Evolutionary conservation across 2,329 filamentous ascomycete genomes (phyloP), one percentile per base, ranked within the genome.

Genomic region (Teratosphaeria epicoccoides): DNA sequence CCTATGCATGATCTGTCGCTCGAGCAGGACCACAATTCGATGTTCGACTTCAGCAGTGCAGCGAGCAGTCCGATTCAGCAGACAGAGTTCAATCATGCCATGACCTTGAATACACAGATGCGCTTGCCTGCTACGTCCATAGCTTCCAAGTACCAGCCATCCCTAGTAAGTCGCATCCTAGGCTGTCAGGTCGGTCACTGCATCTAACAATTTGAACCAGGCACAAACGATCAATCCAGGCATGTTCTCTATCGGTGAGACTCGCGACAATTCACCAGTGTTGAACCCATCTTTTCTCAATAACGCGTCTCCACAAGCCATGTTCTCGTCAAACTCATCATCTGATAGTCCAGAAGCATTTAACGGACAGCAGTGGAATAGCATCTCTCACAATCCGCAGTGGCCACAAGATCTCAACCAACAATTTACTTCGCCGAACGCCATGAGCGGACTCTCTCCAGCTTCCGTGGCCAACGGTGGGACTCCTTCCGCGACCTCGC

Each of bases 1-100:
- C 64, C 61, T 12, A 64, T 65, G 61, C 59, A 65, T 55, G 62
- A 64, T 33, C 60, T 65, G 46, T 65, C 61, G 11, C 46, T 68
- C 45, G 65, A 69, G 29, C 59, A 63, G 40, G 66, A 72, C 49
- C 73, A 77, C 70, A 70, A 75, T 49, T 68, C 70, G 45, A 68
- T 73, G 46, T 80, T 82, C 58, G 76, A 81, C 57, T 82, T 83
- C 61, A 75, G 77, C 14, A 80, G 78, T 58, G 76, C 76, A 7
- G 76, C 78, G 1, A 80, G 75, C 58, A 84, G 79, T 54, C 79
- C 81, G 9, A 57, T 61, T 17, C 62, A 63, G 52, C 49, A 57
- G 22, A 55, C 56, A n/a, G 61, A 61, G 10, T 64, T 61, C 52
- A 59, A 62, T 37, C 52, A 57, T 6, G 59, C 61, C 49, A 59